These are phyloP conservation scores for Ambrosia hybrid DNA, from an alignment of 140 eudicot genomes.

Conservation along the genomic window DNA sequence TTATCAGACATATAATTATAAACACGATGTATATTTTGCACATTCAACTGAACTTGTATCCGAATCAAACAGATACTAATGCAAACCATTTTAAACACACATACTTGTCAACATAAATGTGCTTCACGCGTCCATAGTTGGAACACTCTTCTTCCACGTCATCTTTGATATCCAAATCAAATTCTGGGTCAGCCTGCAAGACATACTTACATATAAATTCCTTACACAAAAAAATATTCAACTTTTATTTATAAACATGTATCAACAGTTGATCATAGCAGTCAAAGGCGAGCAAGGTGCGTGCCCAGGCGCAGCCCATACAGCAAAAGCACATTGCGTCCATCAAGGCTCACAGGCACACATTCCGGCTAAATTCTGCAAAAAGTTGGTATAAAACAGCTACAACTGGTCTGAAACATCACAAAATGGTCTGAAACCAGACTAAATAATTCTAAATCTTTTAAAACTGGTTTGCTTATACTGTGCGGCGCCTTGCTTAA, in stretches of 20 bases:
- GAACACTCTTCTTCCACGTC: conserved; percentile 92
- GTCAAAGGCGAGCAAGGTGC: no score
- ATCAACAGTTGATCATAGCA: no score
- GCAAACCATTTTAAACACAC: conserved; percentile 16
- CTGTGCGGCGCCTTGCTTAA: no score
- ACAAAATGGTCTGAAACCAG: no score
- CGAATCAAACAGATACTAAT: neutral
- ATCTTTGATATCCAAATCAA: conserved; percentile 87
- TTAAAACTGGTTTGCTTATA: no score
- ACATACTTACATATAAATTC: neutral
- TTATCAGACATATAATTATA: neutral
- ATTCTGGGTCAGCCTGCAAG: conserved; percentile 77
- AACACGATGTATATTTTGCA: neutral
- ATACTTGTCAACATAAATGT: conserved; percentile 87
- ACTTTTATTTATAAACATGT: neutral
- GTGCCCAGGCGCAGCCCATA: no score
- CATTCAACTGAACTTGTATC: neutral
- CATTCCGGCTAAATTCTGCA: no score
- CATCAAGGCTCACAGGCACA: no score
- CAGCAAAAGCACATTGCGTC: no score
- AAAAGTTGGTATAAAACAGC: no score
- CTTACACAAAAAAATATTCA: neutral
- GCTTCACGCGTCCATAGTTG: conserved; percentile 77
- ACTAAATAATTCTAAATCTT: no score
- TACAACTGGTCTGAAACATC: no score